Percentiles rank a stretch among this genome's conserved stretches.
Evolutionary conservation across 1,284 basidiomycete species (phyloP).

Genomic region (Omphalotus olearius): DNA sequence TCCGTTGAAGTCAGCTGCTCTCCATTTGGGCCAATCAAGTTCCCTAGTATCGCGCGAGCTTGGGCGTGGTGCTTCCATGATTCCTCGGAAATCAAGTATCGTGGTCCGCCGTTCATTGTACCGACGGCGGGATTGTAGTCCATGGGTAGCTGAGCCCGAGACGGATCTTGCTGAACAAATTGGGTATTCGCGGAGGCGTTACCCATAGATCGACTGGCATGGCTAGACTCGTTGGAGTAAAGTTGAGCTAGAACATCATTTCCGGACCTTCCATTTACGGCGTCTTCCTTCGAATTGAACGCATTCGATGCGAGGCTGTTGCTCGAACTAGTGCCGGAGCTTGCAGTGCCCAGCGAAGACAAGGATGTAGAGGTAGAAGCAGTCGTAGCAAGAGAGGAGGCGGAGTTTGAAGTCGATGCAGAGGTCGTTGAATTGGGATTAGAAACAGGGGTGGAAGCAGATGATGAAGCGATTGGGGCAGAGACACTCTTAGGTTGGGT

Average conservation of each 20-base stretch:
- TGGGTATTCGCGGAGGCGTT: background rate
- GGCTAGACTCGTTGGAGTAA: background rate
- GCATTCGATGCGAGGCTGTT: slow-evolving; percentile 11
- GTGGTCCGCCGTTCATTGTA: slow-evolving; percentile 30
- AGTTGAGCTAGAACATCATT: slow-evolving; percentile 4
- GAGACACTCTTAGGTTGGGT: slow-evolving; percentile 56
- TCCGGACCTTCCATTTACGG: background rate
- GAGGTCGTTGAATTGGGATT: slow-evolving; percentile 47
- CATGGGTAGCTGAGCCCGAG: slow-evolving; percentile 4
- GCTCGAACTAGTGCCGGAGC: slow-evolving; percentile 10
- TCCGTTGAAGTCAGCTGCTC: slow-evolving; percentile 82
- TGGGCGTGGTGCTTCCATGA: slow-evolving; percentile 81
- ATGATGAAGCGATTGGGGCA: slow-evolving; percentile 50
- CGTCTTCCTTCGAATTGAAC: slow-evolving; percentile 1
- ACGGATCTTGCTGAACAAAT: background rate
- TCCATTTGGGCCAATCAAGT: slow-evolving; percentile 77
- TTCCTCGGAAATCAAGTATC: slow-evolving; percentile 62
- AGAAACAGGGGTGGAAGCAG: slow-evolving; percentile 29
- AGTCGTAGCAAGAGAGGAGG: slow-evolving; percentile 5
- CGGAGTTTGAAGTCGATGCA: slow-evolving; percentile 39
- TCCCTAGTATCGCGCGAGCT: slow-evolving; percentile 73
- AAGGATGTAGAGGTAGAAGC: background rate
- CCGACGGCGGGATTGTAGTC: slow-evolving; percentile 3
- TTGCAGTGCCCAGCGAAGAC: slow-evolving; percentile 5
- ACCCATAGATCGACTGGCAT: background rate